Evolutionary conservation across 768 basidiomycete genomes (phyloP), one percentile per base, ranked within the genome.

Genomic region (Chalciporus piperatus): DNA sequence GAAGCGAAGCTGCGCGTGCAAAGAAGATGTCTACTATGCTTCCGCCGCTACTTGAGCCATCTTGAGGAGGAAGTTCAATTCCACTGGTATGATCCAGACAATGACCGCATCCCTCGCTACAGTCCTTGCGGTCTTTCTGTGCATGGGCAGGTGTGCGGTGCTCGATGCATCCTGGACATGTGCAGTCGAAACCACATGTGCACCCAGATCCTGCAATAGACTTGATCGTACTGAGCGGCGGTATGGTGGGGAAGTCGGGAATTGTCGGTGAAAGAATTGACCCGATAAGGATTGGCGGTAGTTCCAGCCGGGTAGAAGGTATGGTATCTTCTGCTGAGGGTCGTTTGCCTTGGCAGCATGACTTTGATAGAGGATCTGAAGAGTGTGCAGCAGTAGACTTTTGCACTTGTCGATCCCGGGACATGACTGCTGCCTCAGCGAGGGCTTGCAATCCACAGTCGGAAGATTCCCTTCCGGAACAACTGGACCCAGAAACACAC

Each of bases 121-220:
- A 77, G 58, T 74, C 72, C 32, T 58, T 63, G 52, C 63, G 60
- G 19, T 70, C 64, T 33, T 53, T 55, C 40, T 74, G 74, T 17
- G 70, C 76, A 52, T 81, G 64, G 16, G 74, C 73, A 16, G 67
- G 50, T 1, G 82, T 80, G n/a, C 85, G 83, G 61, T 90, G 88
- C 58, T 85, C 76, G 10, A 79, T 64, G 61, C 88, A 91, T 30
- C 87, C 87, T 0, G 87, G 87, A 66, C 88, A 91, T 13, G 76
- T 76, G 60, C 88, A 91, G 37, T 71, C 70, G 39, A 80, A 65
- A 27, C 87, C 87, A 61, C 88, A 89, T 8, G 83, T 85, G 62
- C 88, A 90, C 3, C 84, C 85, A 2, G 85, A 77, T 13, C 81
- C 84, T 2, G 85, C 83, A 12, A 85, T 65, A 5, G 84, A 83